Evolutionary conservation across 441 rosid genomes (phyloP), one percentile per base, ranked within the genome.

Genomic region (Populus hybrid): DNA sequence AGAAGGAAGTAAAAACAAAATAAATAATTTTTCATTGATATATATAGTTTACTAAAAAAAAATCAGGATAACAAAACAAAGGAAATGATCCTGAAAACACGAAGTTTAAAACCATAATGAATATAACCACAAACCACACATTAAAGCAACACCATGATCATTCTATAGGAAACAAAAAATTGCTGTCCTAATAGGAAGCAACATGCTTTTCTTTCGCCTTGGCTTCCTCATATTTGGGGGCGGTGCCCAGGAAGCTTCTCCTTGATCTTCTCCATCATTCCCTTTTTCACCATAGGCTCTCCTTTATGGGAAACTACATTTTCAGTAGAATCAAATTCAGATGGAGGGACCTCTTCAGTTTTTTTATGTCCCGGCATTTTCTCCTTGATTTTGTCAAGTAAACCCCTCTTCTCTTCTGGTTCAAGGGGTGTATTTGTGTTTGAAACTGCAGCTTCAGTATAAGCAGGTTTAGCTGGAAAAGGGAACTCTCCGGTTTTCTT

Each of bases 211-310:
- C 86, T 64, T 82, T 84, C 78, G 81, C 86, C 82, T 77, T 86
- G 20, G 83, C 92, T 20, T 86, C 92, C 28, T 78, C 90, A 50
- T 11, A 80, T 76, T 85, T 92, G 89, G 69, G 86, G 64, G 75
- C 89, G 94, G 69, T 87, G 81, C 16, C 96, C 93, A 7, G 96
- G 96, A 64, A 93, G 82, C 78, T 93, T 93, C 77, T 88, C 98
- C 86, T 90, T 93, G 74, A 93, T 89, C 86, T 93, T 93, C 88
- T 92, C 94, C 18, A 93, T 12, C 20, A 93, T 69, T 0, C 97
- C 97, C 73, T 89, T 93, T 83, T 90, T 92, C 88, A 87, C 93
- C 79, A 76, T 79, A 0, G 80, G 74, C 72, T 81, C 86, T n/a
- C 28, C 83, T 4, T 83, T 86, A 2, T 69, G 84, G 24, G 50